Evolutionary conservation across 2,329 filamentous ascomycete species (phyloP), one percentile per base, ranked within the genome.

Genomic region (Fusarium pilosicola): DNA sequence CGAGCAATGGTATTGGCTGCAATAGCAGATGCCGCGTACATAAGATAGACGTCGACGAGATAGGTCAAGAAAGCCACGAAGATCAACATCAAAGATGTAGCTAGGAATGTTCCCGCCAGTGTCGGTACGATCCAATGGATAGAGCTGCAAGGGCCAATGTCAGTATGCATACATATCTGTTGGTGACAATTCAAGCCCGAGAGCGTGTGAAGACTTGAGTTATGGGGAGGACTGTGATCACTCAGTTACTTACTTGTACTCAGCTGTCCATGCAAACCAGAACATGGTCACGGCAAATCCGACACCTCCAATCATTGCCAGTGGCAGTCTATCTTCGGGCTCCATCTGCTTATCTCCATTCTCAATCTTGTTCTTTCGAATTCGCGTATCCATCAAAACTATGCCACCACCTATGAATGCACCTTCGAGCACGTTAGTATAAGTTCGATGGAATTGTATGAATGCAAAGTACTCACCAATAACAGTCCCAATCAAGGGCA

Each of bases 181-280:
- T 24, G 32, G 30, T 14, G 17, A 20, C 9, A 8, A 6, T 6
- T 28, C 18, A 8, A 60, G 14, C 20, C 11, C 36, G 10, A 36
- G 42, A 20, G 24, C 30, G 20, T 36, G 18, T 36, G 18, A 20
- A 15, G 24, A 32, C 14, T 22, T 36, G 20, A n/a, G 24, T 18
- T 17, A 22, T 7, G 15, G 18, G 14, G 7, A 28, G 18, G 20
- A 6, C 22, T 38, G 18, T 38, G 20, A 28, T 30, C 26, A n/a
- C 11, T 24, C 7, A 26, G 9, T 28, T 17, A 59, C 59, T 70
- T 49, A 65, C 67, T 70, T 55, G 14, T 70, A 70, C 59, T 70
- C 62, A n/a, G 57, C 66, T 6, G 73, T 62, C 73, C 73, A 75
- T n/a, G 73, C 73, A 62, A 75, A 75, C 73, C 73, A 75, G 38